Conservation (phyloP, 352 stramenopile species). For the Pythium phragmiticola region DNA sequence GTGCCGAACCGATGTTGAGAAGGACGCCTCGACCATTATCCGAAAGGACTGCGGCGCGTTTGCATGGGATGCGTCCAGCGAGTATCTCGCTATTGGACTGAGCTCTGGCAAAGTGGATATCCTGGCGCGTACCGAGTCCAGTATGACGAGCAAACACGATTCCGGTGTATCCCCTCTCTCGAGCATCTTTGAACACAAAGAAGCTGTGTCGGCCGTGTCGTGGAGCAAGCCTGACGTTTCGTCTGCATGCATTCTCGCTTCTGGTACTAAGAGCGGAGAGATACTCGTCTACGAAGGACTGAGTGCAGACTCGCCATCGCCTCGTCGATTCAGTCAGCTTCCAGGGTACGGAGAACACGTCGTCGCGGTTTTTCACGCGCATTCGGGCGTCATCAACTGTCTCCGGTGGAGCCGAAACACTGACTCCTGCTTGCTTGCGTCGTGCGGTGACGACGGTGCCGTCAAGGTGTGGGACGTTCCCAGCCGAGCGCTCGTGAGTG, state of each 20-base stretch:
- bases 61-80: slow-evolving; percentile 18
- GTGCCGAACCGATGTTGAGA: slow-evolving; percentile 19
- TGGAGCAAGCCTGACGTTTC: slow-evolving; percentile 31
- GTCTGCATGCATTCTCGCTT: slow-evolving; percentile 29
- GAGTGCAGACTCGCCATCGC: too few species aligned
- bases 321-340: background rate
- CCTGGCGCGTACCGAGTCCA: background rate
- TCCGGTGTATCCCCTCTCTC: background rate
- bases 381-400: slow-evolving; percentile 43
- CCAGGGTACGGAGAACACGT: slow-evolving; percentile 23
- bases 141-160: background rate
- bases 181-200: slow-evolving; percentile 48
- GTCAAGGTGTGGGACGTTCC: slow-evolving; percentile 54
- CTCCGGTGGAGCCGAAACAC: slow-evolving; percentile 38
- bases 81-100: slow-evolving; percentile 35
- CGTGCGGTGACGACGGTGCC: slow-evolving; percentile 50
- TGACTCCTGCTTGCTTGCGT: slow-evolving; percentile 36
- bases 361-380: slow-evolving; percentile 31
- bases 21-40: background rate
- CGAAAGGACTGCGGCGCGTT: slow-evolving; percentile 22
- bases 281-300: slow-evolving; percentile 47
- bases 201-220: slow-evolving; percentile 37
- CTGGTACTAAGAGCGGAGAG: slow-evolving; percentile 46
- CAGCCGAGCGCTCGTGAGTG: slow-evolving; percentile 21
- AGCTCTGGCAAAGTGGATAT: slow-evolving; percentile 51